Percentiles rank a stretch among this genome's conserved stretches.
phyloP scores from a whole-genome alignment of 768 basidiomycete species.

The Russula foetens region DNA sequence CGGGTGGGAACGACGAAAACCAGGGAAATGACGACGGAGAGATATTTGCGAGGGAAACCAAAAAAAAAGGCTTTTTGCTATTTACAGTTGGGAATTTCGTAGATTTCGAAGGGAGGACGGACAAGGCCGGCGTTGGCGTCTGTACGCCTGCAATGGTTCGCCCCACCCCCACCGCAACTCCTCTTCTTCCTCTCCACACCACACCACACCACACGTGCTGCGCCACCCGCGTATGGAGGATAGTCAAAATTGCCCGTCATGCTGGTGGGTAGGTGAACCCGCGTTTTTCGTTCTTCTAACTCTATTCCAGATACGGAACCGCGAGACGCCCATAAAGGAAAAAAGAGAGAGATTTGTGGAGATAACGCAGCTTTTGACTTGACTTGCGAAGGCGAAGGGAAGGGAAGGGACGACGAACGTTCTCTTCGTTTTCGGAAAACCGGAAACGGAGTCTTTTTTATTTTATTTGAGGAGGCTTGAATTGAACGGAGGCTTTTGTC shows the following conservation, averaged over 20 bases:
- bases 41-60: background rate
- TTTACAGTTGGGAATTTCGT: too few species aligned
- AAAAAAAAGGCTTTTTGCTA: too few species aligned
- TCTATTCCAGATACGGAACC: constrained; percentile 8
- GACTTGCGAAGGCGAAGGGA: background rate
- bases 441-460: background rate
- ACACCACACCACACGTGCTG: background rate
- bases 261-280: too few species aligned
- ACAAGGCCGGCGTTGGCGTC: background rate
- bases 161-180: background rate
- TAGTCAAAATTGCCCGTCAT: background rate
- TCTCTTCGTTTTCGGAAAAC: background rate
- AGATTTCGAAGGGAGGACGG: too few species aligned
- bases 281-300: background rate
- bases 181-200: background rate
- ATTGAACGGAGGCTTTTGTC: background rate
- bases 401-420: too few species aligned
- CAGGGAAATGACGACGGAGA: constrained; percentile 6
- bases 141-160: background rate
- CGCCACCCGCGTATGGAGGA: background rate
- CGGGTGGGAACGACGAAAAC: background rate
- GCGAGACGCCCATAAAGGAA: background rate
- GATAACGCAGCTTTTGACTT: background rate
- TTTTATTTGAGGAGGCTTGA: background rate
- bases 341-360: background rate